Evolutionary conservation across 2,329 filamentous ascomycete species (phyloP), one percentile per base, ranked within the genome.

Genomic region (Aspergillus alliaceus): DNA sequence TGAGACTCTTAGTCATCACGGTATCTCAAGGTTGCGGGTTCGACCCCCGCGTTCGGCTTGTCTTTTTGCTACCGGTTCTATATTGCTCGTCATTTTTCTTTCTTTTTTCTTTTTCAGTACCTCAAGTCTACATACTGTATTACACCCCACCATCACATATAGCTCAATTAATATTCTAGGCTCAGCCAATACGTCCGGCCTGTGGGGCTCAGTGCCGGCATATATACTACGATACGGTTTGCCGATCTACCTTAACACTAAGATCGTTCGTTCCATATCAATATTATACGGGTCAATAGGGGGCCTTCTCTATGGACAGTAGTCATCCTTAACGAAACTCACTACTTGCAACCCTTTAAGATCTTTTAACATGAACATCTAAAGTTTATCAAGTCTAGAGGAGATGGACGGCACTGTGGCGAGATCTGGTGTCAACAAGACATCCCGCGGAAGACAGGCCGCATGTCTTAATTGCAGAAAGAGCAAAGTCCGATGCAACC

Each of bases 401-500:
- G 54, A 49, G 37, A 64, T 65, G 61, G 58, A 62, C 37, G 32
- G 42, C 22, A 27, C n/a, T 34, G 11, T 27, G 31, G 34, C 29
- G 18, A 32, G 39, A 40, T 24, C 47, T n/a, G 49, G 52, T 39
- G 42, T 40, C 32, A 53, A 44, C 54, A 62, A 51, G 34, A 29
- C 60, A 42, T 52, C 59, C 14, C 61, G 67, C 39, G 64, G 57
- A 53, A 71, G 73, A 59, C 72, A 73, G 54, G 72, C 85, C 9
- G 85, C 85, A 39, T 88, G 86, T 70, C 76, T 88, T 37, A 83
- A 82, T 58, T 90, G 87, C 67, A 81, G 87, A 56, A 80, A 81
- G 63, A 88, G 85, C 74, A 90, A 90, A 77, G 86, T 88, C 65
- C 85, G 85, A 63, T 90, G 87, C 72, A 83, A 86, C 58, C 83